Conservation (phyloP, 2,329 filamentous ascomycete genomes). For the Colletotrichum abscissum region DNA sequence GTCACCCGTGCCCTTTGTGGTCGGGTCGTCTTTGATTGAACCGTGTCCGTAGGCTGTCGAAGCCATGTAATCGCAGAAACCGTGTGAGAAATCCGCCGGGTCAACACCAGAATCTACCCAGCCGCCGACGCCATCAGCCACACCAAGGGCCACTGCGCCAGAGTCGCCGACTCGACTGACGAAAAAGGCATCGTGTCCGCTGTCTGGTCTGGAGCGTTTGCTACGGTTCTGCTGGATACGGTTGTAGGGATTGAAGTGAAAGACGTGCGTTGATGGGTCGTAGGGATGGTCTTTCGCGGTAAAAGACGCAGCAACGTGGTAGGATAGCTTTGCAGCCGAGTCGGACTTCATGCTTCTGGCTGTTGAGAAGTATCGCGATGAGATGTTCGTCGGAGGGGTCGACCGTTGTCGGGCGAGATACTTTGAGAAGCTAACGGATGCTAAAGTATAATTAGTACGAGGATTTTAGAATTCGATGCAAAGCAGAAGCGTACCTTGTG, state of each 20-base stretch:
- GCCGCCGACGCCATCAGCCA: conserved; percentile 95
- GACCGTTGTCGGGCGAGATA: conserved; percentile 1
- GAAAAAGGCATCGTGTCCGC: conserved; percentile 97
- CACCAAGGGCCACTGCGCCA: conserved; percentile 81
- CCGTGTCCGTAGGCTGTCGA: conserved; percentile 72
- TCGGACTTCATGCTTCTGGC: conserved; percentile 27
- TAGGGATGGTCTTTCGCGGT: conserved; percentile 78
- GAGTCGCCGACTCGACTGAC: conserved; percentile 81
- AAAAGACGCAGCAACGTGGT: conserved; percentile 80
- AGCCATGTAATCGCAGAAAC: conserved; percentile 93
- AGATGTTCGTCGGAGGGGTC: conserved; percentile 4
- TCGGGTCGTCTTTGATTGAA: conserved; percentile 42
- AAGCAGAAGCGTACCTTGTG: conserved; percentile 1
- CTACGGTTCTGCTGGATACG: conserved; percentile 64
- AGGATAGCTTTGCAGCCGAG: conserved; percentile 60
- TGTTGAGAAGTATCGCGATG: conserved; percentile 11
- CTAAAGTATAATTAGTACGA: neutral
- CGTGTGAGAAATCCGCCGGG: conserved; percentile 94
- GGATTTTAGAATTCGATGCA: no score
- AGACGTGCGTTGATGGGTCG: conserved; percentile 75
- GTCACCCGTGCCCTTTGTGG: conserved; percentile 18
- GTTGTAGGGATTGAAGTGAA: conserved; percentile 77
- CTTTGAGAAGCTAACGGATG: neutral
- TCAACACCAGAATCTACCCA: conserved; percentile 95
- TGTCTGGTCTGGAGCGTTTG: conserved; percentile 75